These are phyloP conservation scores for Cyclotella distinguenda DNA, from an alignment of 108 stramenopile genomes.

Conservation along the genomic window DNA sequence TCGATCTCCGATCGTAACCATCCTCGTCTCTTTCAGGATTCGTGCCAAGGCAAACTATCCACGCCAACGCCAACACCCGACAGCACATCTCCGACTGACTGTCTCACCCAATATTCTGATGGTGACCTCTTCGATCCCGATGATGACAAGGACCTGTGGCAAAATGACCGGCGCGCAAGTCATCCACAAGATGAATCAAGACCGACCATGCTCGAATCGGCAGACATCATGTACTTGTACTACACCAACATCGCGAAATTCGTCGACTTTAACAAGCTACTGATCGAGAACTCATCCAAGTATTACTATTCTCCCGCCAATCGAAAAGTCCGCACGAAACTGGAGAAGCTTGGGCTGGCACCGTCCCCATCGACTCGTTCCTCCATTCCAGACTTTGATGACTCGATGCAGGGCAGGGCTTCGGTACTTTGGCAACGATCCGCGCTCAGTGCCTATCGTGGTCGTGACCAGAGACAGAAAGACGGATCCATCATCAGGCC, in stretches of 20 bases:
- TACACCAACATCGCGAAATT: slow-evolving; percentile 29
- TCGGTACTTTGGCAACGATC: slow-evolving; percentile 6
- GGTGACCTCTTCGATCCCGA: slow-evolving; percentile 7
- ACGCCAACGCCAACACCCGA: no score
- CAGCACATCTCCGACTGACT: no score
- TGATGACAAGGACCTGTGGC: neutral
- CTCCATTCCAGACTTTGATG: slow-evolving; percentile 14
- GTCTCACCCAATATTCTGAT: no score
- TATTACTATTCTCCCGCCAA: slow-evolving; percentile 37
- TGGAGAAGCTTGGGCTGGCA: slow-evolving; percentile 29
- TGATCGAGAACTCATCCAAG: slow-evolving; percentile 9
- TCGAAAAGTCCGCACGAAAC: slow-evolving; percentile 5
- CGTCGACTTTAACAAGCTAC: slow-evolving; percentile 27
- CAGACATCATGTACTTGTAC: neutral
- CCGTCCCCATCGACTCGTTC: neutral
- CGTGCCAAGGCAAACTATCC: no score
- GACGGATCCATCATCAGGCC: slow-evolving; percentile 17
- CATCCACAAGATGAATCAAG: neutral
- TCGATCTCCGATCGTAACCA: no score
- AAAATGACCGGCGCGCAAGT: neutral
- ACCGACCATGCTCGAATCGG: neutral
- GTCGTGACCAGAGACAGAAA: no score
- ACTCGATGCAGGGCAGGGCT: slow-evolving; percentile 15
- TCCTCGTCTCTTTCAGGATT: no score
- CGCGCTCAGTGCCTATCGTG: slow-evolving; percentile 21